Percentiles rank a stretch among this genome's conserved stretches.
phyloP scores from a whole-genome alignment of 1,284 basidiomycete species.

The Pseudomicrostroma phylloplanum region DNA sequence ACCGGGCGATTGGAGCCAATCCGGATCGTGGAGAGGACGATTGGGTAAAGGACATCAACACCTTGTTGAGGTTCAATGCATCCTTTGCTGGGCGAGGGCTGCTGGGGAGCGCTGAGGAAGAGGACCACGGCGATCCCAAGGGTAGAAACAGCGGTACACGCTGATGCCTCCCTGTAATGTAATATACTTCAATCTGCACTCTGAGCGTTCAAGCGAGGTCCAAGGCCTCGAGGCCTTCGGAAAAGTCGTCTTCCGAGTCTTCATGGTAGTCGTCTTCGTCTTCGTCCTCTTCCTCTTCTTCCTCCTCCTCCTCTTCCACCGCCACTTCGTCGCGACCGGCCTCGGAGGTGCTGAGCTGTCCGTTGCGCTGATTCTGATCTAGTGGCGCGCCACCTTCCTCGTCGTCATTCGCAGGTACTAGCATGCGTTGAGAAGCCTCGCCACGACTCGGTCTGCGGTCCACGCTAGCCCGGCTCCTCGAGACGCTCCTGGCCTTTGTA shows the following conservation, averaged over 20 bases:
- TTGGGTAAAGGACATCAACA: constrained; percentile 92
- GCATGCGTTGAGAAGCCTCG: background rate
- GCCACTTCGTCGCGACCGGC: background rate
- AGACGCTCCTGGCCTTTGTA: constrained; percentile 2
- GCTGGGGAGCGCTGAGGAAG: constrained; percentile 23
- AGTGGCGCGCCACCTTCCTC: background rate
- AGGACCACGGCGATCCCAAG: too few species aligned
- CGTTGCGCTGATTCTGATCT: background rate
- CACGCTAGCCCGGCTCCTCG: background rate
- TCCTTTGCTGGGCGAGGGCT: constrained; percentile 41
- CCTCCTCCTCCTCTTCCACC: background rate
- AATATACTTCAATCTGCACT: too few species aligned
- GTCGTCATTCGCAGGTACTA: background rate
- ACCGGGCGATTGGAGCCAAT: background rate
- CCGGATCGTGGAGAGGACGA: constrained; percentile 69
- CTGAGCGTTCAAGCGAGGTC: background rate
- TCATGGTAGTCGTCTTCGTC: constrained; percentile 2
- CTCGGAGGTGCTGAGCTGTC: background rate
- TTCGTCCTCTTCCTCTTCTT: constrained; percentile 1
- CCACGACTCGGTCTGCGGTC: background rate
- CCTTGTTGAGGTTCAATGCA: constrained; percentile 50
- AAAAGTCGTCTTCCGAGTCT: background rate
- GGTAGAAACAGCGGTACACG: too few species aligned
- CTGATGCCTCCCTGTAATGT: too few species aligned
- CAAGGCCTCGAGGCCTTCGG: constrained; percentile 1